A percentile compares a stretch with the other conserved stretches of the same genome.
These are phyloP conservation scores for Globisporangium viniferum DNA, from an alignment of 352 stramenopile genomes.

Conservation along the genomic window DNA sequence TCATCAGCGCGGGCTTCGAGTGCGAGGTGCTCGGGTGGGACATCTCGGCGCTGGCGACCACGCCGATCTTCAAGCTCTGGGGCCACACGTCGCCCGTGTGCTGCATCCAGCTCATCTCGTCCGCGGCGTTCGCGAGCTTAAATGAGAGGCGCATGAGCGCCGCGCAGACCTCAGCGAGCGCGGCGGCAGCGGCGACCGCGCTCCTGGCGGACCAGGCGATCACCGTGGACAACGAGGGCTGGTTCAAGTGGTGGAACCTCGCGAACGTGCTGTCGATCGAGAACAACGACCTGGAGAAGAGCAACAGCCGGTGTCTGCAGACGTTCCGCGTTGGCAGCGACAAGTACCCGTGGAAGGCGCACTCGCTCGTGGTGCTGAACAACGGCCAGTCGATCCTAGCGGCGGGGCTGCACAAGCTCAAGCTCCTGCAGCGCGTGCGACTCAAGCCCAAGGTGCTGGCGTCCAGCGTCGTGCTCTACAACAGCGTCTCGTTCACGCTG, in stretches of 20 bases:
- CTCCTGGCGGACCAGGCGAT: constrained; percentile 65
- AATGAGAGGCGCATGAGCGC: constrained; percentile 2
- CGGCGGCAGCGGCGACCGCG: constrained; percentile 15
- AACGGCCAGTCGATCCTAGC: constrained; percentile 60
- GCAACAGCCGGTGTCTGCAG: constrained; percentile 58
- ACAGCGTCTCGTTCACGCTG: constrained; percentile 61
- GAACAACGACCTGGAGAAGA: constrained; percentile 52
- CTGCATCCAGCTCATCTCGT: constrained; percentile 64
- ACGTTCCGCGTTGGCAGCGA: constrained; percentile 69
- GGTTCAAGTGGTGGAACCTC: constrained; percentile 84
- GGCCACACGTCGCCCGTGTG: constrained; percentile 67
- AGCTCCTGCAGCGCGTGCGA: constrained; percentile 61
- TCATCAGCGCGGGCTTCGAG: constrained; percentile 74
- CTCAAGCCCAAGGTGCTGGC: constrained; percentile 58
- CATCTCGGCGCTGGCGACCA: constrained; percentile 51
- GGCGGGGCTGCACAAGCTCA: constrained; percentile 63
- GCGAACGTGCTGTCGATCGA: constrained; percentile 60
- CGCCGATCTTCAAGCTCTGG: constrained; percentile 65
- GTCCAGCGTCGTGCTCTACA: constrained; percentile 65
- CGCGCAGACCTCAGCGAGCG: neutral
- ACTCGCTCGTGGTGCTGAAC: constrained; percentile 59
- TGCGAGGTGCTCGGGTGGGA: constrained; percentile 76
- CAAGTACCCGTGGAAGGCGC: constrained; percentile 65
- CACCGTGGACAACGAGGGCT: constrained; percentile 76
- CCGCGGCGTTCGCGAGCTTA: constrained; percentile 17